phyloP scores from a whole-genome alignment of 1,139 yeast species.

The Yamadazyma atlantica region DNA sequence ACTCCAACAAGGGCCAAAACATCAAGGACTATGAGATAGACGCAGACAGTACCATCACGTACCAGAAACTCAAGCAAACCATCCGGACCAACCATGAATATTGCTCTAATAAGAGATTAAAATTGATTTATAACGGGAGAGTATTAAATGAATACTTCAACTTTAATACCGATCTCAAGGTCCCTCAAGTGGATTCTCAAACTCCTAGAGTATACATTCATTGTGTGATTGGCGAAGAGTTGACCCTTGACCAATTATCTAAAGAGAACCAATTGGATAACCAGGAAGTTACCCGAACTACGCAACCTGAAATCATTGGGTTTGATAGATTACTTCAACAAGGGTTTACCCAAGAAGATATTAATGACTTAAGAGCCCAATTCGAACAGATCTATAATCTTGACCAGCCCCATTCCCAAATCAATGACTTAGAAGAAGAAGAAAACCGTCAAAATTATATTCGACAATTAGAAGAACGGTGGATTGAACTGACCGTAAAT shows the following conservation, averaged over 20 bases:
- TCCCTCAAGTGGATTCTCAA: constrained; percentile 10
- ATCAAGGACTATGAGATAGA: constrained; percentile 11
- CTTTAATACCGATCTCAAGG: constrained; percentile 47
- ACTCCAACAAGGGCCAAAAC: constrained; percentile 14
- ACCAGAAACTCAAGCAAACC: constrained; percentile 15
- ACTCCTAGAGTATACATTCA: constrained; percentile 55
- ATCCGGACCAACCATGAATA: constrained; percentile 29
- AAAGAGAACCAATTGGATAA: constrained; percentile 65
- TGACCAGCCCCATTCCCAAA: constrained; percentile 21
- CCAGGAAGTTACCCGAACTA: constrained; percentile 42
- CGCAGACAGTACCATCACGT: constrained; percentile 5
- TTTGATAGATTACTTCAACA: constrained; percentile 81
- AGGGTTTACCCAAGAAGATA: constrained; percentile 79
- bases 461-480: constrained; percentile 77
- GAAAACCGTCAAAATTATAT: constrained; percentile 39
- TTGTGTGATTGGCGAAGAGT: constrained; percentile 75
- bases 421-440: constrained; percentile 43
- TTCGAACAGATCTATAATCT: constrained; percentile 59
- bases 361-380: constrained; percentile 69
- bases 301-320: constrained; percentile 75
- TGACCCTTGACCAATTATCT: constrained; percentile 57
- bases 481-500: constrained; percentile 79
- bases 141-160: constrained; percentile 63
- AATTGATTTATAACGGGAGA: constrained; percentile 74
- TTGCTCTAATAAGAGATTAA: constrained; percentile 50